phyloP scores from a whole-genome alignment of 2,329 filamentous ascomycete genomes.

The Apiospora phragmitis region DNA sequence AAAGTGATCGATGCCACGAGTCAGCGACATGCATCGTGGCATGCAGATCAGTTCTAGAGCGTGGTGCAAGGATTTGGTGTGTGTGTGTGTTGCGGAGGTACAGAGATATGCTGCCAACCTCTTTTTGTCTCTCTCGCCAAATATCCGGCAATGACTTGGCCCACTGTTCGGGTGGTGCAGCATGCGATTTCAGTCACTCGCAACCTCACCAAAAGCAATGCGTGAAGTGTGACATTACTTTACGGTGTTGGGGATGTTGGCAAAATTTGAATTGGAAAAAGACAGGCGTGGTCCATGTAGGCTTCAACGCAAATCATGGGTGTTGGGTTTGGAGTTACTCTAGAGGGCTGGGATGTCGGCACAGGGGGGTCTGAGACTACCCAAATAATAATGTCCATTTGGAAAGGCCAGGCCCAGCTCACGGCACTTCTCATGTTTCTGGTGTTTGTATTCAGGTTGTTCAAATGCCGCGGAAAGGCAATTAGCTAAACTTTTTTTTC shows the following conservation, averaged over 20 bases:
- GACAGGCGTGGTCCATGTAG: background rate
- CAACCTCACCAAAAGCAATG: background rate
- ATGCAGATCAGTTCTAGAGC: background rate
- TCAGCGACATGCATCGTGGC: background rate
- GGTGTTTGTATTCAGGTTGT: no score
- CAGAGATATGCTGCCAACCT: background rate
- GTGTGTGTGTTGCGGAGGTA: background rate
- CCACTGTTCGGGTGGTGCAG: background rate
- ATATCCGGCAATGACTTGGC: background rate
- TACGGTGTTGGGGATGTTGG: background rate
- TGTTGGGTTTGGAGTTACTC: background rate
- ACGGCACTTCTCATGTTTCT: background rate
- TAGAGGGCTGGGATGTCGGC: background rate
- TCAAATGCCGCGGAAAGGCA: background rate
- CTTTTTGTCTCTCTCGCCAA: background rate
- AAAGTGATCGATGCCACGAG: slow-evolving; percentile 18
- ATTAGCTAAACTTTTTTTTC: background rate
- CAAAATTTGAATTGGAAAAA: background rate
- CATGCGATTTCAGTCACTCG: background rate
- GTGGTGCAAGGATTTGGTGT: background rate
- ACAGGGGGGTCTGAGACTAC: background rate
- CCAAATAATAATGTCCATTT: background rate
- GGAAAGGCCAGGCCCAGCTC: background rate
- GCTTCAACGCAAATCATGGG: slow-evolving; percentile 7
- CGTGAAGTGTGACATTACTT: background rate